phyloP scores from a whole-genome alignment of 2,329 filamentous ascomycete genomes.

The Aspergillus proliferans region DNA sequence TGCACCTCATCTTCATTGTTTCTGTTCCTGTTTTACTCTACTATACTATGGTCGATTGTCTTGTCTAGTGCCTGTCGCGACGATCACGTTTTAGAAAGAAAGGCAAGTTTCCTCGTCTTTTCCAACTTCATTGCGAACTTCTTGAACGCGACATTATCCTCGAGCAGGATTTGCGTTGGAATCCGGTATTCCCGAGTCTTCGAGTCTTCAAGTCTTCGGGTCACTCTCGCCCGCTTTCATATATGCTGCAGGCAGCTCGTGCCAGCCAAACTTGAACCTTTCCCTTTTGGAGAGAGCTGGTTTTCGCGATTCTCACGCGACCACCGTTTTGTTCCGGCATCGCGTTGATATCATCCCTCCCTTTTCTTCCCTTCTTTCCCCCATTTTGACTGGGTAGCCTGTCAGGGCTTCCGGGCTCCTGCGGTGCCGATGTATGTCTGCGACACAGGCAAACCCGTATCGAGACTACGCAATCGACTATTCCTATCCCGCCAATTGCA shows the following conservation, averaged over 20 bases:
- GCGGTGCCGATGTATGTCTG: slow-evolving; percentile 66
- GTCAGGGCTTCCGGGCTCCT: slow-evolving; percentile 68
- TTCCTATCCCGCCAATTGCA: slow-evolving; percentile 60
- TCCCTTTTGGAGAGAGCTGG: background rate
- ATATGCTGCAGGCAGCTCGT: background rate
- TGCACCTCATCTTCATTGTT: background rate
- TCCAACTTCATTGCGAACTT: background rate
- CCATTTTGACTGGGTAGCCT: slow-evolving; percentile 33
- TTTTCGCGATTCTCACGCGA: background rate
- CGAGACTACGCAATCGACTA: slow-evolving; percentile 73
- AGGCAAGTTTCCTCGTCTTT: background rate
- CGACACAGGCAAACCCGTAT: slow-evolving; percentile 69
- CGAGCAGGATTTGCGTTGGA: background rate
- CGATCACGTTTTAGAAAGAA: background rate
- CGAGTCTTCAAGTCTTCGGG: no score
- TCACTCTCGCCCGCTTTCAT: background rate
- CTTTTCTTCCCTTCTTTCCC: slow-evolving; percentile 6
- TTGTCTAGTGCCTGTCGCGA: background rate
- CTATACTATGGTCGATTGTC: background rate
- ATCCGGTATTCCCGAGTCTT: background rate
- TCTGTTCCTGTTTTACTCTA: background rate
- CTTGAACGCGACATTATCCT: background rate
- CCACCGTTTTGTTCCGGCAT: background rate
- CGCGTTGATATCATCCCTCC: background rate
- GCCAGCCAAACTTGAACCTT: background rate